These are phyloP conservation scores for Albatrellus ellisii DNA, from an alignment of 768 basidiomycete species.

Conservation along the genomic window DNA sequence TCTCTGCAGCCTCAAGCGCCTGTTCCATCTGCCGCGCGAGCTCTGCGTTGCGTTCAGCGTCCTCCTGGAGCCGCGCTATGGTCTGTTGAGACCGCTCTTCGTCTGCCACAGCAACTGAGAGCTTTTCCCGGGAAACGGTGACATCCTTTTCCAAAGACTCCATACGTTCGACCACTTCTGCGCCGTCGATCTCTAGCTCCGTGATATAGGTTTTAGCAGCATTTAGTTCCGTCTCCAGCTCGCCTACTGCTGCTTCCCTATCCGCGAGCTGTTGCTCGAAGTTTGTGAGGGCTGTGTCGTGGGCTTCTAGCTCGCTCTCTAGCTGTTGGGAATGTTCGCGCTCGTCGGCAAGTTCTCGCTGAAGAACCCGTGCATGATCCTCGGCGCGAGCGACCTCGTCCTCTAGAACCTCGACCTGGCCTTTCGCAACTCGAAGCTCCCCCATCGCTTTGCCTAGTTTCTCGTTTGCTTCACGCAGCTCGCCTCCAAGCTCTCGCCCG, in stretches of 20 bases:
- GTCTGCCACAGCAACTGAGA: slow-evolving; percentile 30
- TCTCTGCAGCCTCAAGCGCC: slow-evolving; percentile 62
- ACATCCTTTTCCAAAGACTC: slow-evolving; percentile 46
- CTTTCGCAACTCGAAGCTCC: slow-evolving; percentile 47
- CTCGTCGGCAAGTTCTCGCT: slow-evolving; percentile 44
- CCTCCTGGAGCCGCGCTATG: slow-evolving; percentile 20
- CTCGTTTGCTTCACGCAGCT: slow-evolving; percentile 52
- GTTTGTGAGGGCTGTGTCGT: slow-evolving; percentile 16
- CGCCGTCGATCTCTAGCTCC: slow-evolving; percentile 53
- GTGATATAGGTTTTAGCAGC: slow-evolving; percentile 35
- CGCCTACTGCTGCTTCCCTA: slow-evolving; percentile 12
- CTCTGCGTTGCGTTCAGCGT: slow-evolving; percentile 36
- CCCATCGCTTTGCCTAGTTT: slow-evolving; percentile 38
- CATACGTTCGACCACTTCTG: slow-evolving; percentile 35
- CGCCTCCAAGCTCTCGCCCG: slow-evolving; percentile 55
- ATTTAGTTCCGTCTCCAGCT: slow-evolving; percentile 20
- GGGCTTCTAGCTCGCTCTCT: slow-evolving; percentile 26
- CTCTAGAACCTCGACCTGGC: slow-evolving; percentile 47
- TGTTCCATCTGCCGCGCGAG: slow-evolving; percentile 59
- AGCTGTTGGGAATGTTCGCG: slow-evolving; percentile 27
- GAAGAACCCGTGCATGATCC: slow-evolving; percentile 37
- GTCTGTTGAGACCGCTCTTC: slow-evolving; percentile 17
- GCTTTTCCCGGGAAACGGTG: slow-evolving; percentile 29
- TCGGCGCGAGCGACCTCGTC: slow-evolving; percentile 43
- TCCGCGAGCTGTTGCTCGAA: slow-evolving; percentile 14